Base-by-base conservation (phyloP, 768 basidiomycete genomes). In the Trametes villosa region DNA sequence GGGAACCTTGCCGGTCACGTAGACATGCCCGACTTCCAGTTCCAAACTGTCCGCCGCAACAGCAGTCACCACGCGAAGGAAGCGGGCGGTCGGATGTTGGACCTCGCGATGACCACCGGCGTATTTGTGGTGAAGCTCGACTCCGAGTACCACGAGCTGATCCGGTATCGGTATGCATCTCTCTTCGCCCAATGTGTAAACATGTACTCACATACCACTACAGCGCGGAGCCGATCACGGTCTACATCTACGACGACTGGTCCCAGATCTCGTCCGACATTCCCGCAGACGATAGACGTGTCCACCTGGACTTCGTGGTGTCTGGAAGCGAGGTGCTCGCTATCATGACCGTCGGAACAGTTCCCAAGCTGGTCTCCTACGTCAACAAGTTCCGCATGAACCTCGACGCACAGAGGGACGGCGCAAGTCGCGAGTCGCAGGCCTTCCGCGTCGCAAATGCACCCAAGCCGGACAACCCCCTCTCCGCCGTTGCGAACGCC, bases 211-310 rank as follows among this genome's bases (percentile, higher is more conserved):
- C 24, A 20, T 26, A 4, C 12, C 9, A 15, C 4, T 24, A 60
- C 58, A 92, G 92, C 24, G 88, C 91, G 29, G 89, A 94, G 67
- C 94, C 94, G 1, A 72, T 95, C 33, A 78, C 84, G 64, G 80
- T 94, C 47, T 83, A 83, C 54, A 85, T 94, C 52, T 85, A 78
- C 65, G 94, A 96, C 64, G 91, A 96, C 69, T 96, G 94, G 94
- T 84, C 87, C 4, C 74, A 74, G 44, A 77, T 80, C 42, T 77
- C 78, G 18, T 64, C 79, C 6, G 65, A 71, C 45, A 63, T 72
- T n/a, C 70, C 78, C 36, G 70, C 75, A 11, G 75, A 78, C 49
- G 78, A 84, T 36, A 79, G 76, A n/a, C 83, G 84, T 29, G 77
- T 94, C 6, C 82, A 81, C 30, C 80, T 95, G 22, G 84, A 87